Conservation (phyloP, 2,329 filamentous ascomycete species). For the Fusarium temperatum region DNA sequence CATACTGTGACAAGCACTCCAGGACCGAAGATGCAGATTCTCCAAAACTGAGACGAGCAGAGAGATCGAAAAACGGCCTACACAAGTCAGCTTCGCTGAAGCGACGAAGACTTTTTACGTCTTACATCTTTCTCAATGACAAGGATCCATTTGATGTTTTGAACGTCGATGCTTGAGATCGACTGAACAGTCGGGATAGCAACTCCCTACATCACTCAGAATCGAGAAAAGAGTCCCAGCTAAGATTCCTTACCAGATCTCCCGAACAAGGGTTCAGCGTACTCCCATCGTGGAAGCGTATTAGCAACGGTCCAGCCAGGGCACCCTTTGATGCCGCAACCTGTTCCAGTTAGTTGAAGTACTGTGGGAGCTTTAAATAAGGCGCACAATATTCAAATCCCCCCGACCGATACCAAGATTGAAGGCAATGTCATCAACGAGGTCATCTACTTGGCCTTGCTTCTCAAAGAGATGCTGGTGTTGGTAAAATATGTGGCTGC, state of each 20-base stretch:
- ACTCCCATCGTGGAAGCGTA: slow-evolving; percentile 57
- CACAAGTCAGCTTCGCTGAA: slow-evolving; percentile 20
- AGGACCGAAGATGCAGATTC: slow-evolving; percentile 55
- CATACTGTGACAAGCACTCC: slow-evolving; percentile 75
- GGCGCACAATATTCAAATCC: slow-evolving; percentile 73
- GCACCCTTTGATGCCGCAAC: slow-evolving; percentile 79
- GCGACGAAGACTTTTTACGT: neutral
- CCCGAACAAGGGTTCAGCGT: slow-evolving; percentile 45
- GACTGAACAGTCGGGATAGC: slow-evolving; percentile 65
- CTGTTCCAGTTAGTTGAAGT: slow-evolving; percentile 50
- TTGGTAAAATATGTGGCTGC: slow-evolving; percentile 82
- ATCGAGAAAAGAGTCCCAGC: neutral
- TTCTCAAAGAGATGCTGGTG: slow-evolving; percentile 75
- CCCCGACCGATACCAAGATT: slow-evolving; percentile 72
- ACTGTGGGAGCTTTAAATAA: too few relatives aligned
- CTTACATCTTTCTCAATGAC: slow-evolving; percentile 82
- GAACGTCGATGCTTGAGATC: slow-evolving; percentile 61
- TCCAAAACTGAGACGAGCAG: slow-evolving; percentile 65
- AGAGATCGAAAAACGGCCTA: slow-evolving; percentile 81
- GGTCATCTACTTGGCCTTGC: slow-evolving; percentile 73
- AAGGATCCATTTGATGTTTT: slow-evolving; percentile 68
- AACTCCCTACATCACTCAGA: slow-evolving; percentile 58
- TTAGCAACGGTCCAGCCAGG: slow-evolving; percentile 65
- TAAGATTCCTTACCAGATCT: slow-evolving; percentile 39
- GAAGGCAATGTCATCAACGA: slow-evolving; percentile 78